Evolutionary conservation across 768 basidiomycete genomes (phyloP), one percentile per base, ranked within the genome.

Genomic region (Crucibulum laeve): DNA sequence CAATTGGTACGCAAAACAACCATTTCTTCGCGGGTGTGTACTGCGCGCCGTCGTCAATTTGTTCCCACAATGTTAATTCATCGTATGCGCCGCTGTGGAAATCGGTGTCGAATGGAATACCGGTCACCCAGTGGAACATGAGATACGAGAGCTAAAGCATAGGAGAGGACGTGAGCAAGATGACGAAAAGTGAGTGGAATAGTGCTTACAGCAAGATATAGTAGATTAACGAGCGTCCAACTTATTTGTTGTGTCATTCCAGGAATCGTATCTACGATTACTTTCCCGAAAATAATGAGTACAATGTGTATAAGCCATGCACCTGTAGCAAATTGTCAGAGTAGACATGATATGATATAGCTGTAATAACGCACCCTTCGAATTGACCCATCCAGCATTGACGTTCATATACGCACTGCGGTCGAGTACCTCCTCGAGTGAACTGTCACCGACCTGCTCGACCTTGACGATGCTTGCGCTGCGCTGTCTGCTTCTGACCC

Each of bases 21-120:
- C 93, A 98, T 61, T 99, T 99, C 71, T 91, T 96, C 4, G 96
- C 85, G 1, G 96, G 96, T 4, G 96, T 99, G 65, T 98, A 96
- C 57, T 98, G 96, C 1, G 94, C 96, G 28, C 96, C 96, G 39
- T 90, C 87, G 63, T 99, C 96, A 39, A 99, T 99, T 73, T 99
- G 96, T 60, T 99, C 96, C 96, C 96, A 99, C 23, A 99, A 71
- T 0, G 96, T 98, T 38, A 98, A 77, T 55, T 97, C 91, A 61
- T 98, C 96, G 65, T 95, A 99, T 10, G 92, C 96, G 18, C 96
- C 96, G 8, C 84, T 86, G 53, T 91, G 87, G 34, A 86, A 69
- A 47, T 88, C 83, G 44, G 80, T 84, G 55, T 92, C 86, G 62
- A 98, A 98, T 5, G 95, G 95, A 33, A 95, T 92, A 42, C 95